Conservation (phyloP, 192 early-diverging fungal genomes). For the Pecoramyces ruminantium region DNA sequence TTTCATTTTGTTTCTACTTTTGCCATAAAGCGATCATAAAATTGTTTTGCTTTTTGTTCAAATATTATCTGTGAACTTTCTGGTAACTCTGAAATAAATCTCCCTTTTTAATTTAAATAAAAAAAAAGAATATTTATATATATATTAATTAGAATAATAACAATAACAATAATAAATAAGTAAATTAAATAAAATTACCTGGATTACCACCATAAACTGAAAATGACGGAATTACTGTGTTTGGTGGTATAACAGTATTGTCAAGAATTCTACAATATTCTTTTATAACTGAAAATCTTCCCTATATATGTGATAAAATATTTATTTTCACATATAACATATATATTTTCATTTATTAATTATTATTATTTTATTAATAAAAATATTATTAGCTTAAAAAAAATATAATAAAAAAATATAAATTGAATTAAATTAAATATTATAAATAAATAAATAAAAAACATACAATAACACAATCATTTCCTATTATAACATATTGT, state of each 20-base stretch:
- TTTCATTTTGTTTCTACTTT: background rate
- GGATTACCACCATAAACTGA: slow-evolving; percentile 76
- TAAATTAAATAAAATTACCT: slow-evolving; percentile 23
- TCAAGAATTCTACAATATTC: slow-evolving; percentile 83
- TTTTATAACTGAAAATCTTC: slow-evolving; percentile 89
- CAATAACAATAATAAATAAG: too few relatives aligned
- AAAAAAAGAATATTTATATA: too few relatives aligned
- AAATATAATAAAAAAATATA: too few relatives aligned
- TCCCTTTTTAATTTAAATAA: background rate
- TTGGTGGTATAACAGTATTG: slow-evolving; percentile 75
- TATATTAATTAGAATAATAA: too few relatives aligned
- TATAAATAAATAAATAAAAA: background rate
- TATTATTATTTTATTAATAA: too few relatives aligned
- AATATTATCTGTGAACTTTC: background rate
- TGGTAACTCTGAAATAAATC: background rate
- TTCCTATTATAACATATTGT: slow-evolving; percentile 73
- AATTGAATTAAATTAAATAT: too few relatives aligned
- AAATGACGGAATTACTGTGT: slow-evolving; percentile 81
- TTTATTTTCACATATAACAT: too few relatives aligned
- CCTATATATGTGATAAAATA: too few relatives aligned
- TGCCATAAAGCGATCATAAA: background rate
- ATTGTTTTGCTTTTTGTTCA: background rate
- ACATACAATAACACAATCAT: slow-evolving; percentile 84
- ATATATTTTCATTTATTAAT: too few relatives aligned
- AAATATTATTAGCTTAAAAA: too few relatives aligned